Base-by-base conservation (phyloP, 2,329 filamentous ascomycete genomes). In the Penicillium sp. region DNA sequence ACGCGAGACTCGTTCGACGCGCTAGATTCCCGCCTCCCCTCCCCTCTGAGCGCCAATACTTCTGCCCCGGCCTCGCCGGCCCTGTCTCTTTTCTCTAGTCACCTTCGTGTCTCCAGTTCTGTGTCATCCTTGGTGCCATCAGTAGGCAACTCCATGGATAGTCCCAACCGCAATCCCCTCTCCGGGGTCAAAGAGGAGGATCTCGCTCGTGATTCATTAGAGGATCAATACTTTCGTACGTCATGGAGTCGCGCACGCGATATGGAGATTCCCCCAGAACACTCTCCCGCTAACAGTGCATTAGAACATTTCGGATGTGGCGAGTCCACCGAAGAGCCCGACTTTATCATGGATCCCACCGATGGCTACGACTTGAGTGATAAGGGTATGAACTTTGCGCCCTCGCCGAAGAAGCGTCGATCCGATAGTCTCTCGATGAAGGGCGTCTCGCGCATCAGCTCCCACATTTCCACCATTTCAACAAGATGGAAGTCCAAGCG, bases 131-230 rank as follows among this genome's bases (percentile, higher is more conserved):
- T 90, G 9, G 78, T 81, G 60, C 87, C 81, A 54, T 88, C 81
- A 50, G 80, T 79, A 57, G 76, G 76, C 39, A 78, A 75, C 54
- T 77, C 75, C 29, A 76, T 77, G 60, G 84, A 86, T 62, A 71
- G 74, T 52, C 71, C 74, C 27, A 80, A 82, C 66, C 90, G 90
- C 75, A 82, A 85, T 58, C 83, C 82, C 52, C 80, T 97, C 60
- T 89, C 91, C 16, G 90, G 95, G 67, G 89, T 97, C 21, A 85
- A 92, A 68, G 93, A 97, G 68, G 93, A 97, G 68, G 87, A 89
- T 2, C 76, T 87, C 43, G 26, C 31, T 71, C 84, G 83, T 53
- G 89, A 82, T 57, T 79, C 81, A 57, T 73, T 82, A 27, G 79
- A 83, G 57, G 77, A 82, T 67, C 81, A 87, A 68, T 93, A 90